phyloP scores from a whole-genome alignment of 805 yeast species.

The Candida saitoana region DNA sequence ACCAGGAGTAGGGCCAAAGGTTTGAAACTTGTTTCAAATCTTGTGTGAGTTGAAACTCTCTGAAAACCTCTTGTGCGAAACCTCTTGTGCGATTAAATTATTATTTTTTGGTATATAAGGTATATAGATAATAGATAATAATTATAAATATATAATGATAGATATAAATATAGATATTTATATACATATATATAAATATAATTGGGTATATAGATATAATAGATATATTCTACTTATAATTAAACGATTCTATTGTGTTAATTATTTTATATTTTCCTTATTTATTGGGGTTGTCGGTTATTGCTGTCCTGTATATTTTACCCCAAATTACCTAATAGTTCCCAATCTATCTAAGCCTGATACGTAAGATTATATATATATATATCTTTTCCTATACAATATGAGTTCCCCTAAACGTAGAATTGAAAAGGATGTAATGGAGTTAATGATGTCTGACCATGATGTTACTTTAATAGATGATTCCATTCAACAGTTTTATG shows the following conservation, averaged over 20 bases:
- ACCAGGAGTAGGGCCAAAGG: constrained; percentile 13
- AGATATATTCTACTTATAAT: background rate
- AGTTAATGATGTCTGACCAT: constrained; percentile 90
- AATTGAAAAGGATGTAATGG: constrained; percentile 95
- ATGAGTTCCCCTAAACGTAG: constrained; percentile 67
- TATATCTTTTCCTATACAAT: constrained; percentile 2
- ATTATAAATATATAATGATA: too few relatives aligned
- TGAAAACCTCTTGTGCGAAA: too few relatives aligned
- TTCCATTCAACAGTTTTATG: constrained; percentile 74
- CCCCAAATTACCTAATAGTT: too few relatives aligned
- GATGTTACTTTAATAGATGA: constrained; percentile 82
- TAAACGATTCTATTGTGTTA: background rate
- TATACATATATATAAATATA: background rate
- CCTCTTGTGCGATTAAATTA: too few relatives aligned
- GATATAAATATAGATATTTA: background rate
- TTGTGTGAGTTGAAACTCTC: too few relatives aligned
- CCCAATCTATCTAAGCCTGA: background rate
- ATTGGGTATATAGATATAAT: background rate
- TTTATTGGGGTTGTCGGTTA: too few relatives aligned
- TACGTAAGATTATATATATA: background rate
- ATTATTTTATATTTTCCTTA: too few relatives aligned
- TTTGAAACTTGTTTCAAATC: constrained; percentile 6
- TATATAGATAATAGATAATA: too few relatives aligned
- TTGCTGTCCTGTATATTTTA: background rate
- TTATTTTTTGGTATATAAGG: too few relatives aligned